phyloP scores from a whole-genome alignment of 2,329 filamentous ascomycete genomes.

The Clarireedia homoeocarpa region DNA sequence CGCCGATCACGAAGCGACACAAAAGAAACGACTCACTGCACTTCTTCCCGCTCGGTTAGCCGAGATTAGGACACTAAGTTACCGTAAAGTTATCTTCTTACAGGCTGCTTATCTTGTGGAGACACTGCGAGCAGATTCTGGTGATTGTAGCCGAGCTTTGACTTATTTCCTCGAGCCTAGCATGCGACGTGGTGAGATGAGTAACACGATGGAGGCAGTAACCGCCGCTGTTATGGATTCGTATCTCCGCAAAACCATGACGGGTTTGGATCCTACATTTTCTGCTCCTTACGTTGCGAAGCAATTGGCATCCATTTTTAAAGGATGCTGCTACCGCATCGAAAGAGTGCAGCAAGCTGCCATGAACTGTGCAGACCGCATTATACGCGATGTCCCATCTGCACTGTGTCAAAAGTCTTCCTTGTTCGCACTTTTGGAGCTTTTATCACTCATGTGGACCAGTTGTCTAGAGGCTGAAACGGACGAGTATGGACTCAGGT shows the following conservation, averaged over 20 bases:
- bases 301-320: conserved; percentile 79
- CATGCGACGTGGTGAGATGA: conserved; percentile 57
- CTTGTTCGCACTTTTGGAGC: conserved; percentile 84
- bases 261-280: conserved; percentile 65
- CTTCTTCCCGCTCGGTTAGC: conserved; percentile 68
- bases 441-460: conserved; percentile 89
- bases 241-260: conserved; percentile 70
- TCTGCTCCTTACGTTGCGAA: conserved; percentile 86
- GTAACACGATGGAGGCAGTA: conserved; percentile 57
- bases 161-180: conserved; percentile 94
- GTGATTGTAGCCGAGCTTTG: conserved; percentile 83
- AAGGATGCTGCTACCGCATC: conserved; percentile 88
- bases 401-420: conserved; percentile 84
- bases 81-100: conserved; percentile 85
- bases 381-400: conserved; percentile 79
- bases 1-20: conserved; percentile 65
- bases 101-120: conserved; percentile 88
- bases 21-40: conserved; percentile 69
- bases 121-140: conserved; percentile 74
- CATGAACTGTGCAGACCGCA: conserved; percentile 72
- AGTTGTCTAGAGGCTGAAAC: conserved; percentile 92
- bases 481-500: conserved; percentile 83
- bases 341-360: conserved; percentile 85
- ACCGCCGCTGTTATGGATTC: conserved; percentile 63
- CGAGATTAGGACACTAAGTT: conserved; percentile 76